Conservation (phyloP, 305 asterid genomes). For the Fraxinus dipetala region DNA sequence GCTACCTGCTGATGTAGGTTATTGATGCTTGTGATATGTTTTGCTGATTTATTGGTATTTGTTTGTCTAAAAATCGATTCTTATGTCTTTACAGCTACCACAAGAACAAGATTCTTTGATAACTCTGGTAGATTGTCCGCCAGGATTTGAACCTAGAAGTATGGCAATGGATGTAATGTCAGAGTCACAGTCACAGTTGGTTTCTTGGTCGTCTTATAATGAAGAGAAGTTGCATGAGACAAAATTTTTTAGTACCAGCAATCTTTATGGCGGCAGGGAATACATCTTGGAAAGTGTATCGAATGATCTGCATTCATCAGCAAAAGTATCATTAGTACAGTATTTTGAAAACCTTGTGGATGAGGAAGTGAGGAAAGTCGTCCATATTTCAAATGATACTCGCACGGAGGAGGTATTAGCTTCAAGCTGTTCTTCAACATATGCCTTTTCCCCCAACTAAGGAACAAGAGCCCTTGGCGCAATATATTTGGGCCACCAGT, state of each 20-base stretch:
- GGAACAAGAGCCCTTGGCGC: slow-evolving; percentile 8
- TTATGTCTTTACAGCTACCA: slow-evolving; percentile 47
- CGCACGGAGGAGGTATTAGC: slow-evolving; percentile 48
- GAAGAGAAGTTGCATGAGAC: slow-evolving; percentile 30
- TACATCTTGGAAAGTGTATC: slow-evolving; percentile 50
- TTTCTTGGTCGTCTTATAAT: slow-evolving; percentile 30
- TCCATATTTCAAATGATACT: slow-evolving; percentile 33
- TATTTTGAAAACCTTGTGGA: slow-evolving; percentile 50
- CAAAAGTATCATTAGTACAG: slow-evolving; percentile 46
- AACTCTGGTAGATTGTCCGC: slow-evolving; percentile 66
- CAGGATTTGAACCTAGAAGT: slow-evolving; percentile 63
- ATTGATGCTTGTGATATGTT: slow-evolving; percentile 24
- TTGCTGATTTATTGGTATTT: slow-evolving; percentile 12
- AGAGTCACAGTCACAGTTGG: slow-evolving; percentile 19
- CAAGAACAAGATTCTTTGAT: slow-evolving; percentile 39
- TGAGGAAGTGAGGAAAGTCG: slow-evolving; percentile 57
- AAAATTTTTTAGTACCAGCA: slow-evolving; percentile 19
- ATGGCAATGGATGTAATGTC: slow-evolving; percentile 34
- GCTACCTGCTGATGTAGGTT: slow-evolving; percentile 11
- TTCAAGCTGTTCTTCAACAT: slow-evolving; percentile 18
- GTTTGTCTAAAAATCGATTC: slow-evolving; percentile 27
- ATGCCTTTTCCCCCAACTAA: background rate
- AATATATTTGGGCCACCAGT: slow-evolving; percentile 3
- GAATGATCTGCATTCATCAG: slow-evolving; percentile 68
- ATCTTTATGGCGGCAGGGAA: slow-evolving; percentile 35